These are phyloP conservation scores for Amanita thiersii DNA, from an alignment of 768 basidiomycete genomes.

Conservation along the genomic window DNA sequence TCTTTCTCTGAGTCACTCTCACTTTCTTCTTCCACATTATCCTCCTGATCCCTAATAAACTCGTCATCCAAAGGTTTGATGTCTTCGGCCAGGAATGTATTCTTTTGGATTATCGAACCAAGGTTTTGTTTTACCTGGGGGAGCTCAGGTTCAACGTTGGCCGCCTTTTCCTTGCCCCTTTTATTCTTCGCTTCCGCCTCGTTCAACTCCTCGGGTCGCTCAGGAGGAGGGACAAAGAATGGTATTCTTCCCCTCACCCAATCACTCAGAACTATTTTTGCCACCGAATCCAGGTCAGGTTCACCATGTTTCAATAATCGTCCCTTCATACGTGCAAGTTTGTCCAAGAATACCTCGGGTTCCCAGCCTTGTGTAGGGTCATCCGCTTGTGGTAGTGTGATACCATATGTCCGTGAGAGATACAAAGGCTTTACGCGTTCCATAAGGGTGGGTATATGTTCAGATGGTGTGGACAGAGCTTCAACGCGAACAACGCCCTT, in stretches of 20 bases:
- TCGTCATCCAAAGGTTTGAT: slow-evolving; percentile 56
- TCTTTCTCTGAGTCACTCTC: slow-evolving; percentile 28
- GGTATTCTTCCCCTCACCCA: slow-evolving; percentile 98
- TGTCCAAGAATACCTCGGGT: slow-evolving; percentile 74
- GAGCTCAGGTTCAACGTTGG: slow-evolving; percentile 28
- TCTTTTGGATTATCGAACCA: slow-evolving; percentile 83
- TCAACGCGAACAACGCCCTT: slow-evolving; percentile 97
- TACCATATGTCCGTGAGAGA: slow-evolving; percentile 76
- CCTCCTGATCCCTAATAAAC: slow-evolving; percentile 34
- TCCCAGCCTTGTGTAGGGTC: slow-evolving; percentile 50
- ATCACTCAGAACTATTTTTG: slow-evolving; percentile 92
- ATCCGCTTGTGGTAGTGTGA: slow-evolving; percentile 53
- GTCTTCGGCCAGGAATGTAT: slow-evolving; percentile 80
- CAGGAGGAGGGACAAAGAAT: slow-evolving; percentile 91
- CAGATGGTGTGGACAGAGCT: slow-evolving; percentile 85
- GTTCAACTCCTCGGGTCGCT: slow-evolving; percentile 65
- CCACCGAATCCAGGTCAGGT: slow-evolving; percentile 84
- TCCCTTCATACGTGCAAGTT: slow-evolving; percentile 85
- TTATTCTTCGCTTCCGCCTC: slow-evolving; percentile 49
- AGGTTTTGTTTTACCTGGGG: slow-evolving; percentile 81
- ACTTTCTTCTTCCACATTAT: slow-evolving; percentile 25
- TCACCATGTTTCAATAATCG: slow-evolving; percentile 91
- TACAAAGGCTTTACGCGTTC: slow-evolving; percentile 90
- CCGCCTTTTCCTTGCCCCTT: slow-evolving; percentile 50
- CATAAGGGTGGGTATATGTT: slow-evolving; percentile 86